A percentile compares a stretch with the other conserved stretches of the same genome.
Evolutionary conservation across 768 basidiomycete genomes (phyloP).

Genomic region (Epithele typhae): DNA sequence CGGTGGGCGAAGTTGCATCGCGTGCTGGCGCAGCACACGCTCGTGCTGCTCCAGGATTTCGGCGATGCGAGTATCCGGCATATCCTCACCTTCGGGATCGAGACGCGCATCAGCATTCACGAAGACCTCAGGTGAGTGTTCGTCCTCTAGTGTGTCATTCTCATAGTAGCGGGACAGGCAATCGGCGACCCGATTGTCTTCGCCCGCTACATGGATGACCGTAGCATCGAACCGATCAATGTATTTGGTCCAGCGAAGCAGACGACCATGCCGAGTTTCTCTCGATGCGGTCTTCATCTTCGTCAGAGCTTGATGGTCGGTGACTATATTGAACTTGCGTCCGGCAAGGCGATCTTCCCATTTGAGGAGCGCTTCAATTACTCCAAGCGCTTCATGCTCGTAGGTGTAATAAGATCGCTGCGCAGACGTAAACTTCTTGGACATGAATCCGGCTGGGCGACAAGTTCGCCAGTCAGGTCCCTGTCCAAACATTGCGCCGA

Average conservation of each 20-base stretch:
- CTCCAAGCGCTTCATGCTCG: constrained; percentile 16
- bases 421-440: constrained; percentile 25
- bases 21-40: too few relatives aligned
- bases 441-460: constrained; percentile 26
- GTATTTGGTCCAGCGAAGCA: constrained; percentile 29
- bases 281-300: constrained; percentile 25
- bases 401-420: constrained; percentile 21
- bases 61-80: too few relatives aligned
- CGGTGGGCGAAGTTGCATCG: too few relatives aligned
- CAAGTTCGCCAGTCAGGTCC: constrained; percentile 23
- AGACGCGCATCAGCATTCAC: constrained; percentile 4
- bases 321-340: constrained; percentile 18
- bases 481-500: constrained; percentile 23
- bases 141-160: constrained; percentile 14
- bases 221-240: constrained; percentile 25
- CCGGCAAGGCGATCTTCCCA: constrained; percentile 29
- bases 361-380: constrained; percentile 21
- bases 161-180: constrained; percentile 29
- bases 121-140: not conserved
- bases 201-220: constrained; percentile 23
- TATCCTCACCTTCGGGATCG: constrained; percentile 1
- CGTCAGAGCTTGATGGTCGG: constrained; percentile 26
- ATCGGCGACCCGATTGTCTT: constrained; percentile 27
- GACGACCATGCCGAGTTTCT: constrained; percentile 15
- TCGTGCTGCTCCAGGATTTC: too few relatives aligned